These are phyloP conservation scores for Metschnikowia lachancei DNA, from an alignment of 805 yeast species.

Conservation along the genomic window DNA sequence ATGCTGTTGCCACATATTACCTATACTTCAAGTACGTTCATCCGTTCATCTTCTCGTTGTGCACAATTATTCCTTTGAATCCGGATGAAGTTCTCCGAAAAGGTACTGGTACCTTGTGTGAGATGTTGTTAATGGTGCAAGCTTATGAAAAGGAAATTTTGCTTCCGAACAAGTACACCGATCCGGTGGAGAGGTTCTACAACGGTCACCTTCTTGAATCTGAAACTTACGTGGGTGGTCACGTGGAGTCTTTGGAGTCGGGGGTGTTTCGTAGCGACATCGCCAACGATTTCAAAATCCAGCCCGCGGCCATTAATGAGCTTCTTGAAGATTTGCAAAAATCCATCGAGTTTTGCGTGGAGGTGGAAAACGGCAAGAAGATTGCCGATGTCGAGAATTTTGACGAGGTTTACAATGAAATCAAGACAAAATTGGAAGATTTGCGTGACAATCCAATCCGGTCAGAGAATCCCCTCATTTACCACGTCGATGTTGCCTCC, in stretches of 20 bases:
- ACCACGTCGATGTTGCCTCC: slow-evolving; percentile 98
- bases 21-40: slow-evolving; percentile 94
- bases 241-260: slow-evolving; percentile 95
- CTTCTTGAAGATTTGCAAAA: slow-evolving; percentile 67
- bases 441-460: slow-evolving; percentile 63
- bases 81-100: slow-evolving; percentile 95
- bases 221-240: slow-evolving; percentile 98
- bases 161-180: slow-evolving; percentile 90
- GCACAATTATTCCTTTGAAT: slow-evolving; percentile 91
- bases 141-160: slow-evolving; percentile 77
- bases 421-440: slow-evolving; percentile 53
- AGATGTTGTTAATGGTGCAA: slow-evolving; percentile 94
- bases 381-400: slow-evolving; percentile 78
- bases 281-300: slow-evolving; percentile 69
- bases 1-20: slow-evolving; percentile 98
- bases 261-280: slow-evolving; percentile 95
- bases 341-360: slow-evolving; percentile 79
- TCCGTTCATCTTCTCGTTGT: slow-evolving; percentile 92
- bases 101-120: slow-evolving; percentile 98
- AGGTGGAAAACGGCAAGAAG: slow-evolving; percentile 71
- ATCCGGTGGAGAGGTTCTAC: slow-evolving; percentile 91
- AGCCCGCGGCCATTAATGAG: slow-evolving; percentile 79
- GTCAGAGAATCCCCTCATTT: slow-evolving; percentile 78
- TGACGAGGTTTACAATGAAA: slow-evolving; percentile 65
- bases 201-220: slow-evolving; percentile 92